Evolutionary conservation across 1,139 yeast genomes (phyloP).

Genomic region (Lodderomyces orthopsilosis): DNA sequence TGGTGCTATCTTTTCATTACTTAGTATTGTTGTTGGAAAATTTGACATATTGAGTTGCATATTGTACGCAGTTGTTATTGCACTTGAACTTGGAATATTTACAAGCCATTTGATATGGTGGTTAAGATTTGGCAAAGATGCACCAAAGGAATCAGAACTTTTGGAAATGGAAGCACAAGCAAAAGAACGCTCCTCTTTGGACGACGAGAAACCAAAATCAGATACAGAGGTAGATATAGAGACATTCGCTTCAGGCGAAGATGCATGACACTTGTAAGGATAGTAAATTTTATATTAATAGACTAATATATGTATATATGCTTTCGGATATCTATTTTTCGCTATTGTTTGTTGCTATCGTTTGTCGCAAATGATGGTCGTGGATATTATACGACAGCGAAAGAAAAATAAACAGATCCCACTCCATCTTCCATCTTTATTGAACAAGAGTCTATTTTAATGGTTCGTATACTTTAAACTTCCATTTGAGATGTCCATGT

Average conservation of each 20-base stretch:
- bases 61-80: slow-evolving; percentile 68
- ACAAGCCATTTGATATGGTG: slow-evolving; percentile 71
- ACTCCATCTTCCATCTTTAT: not conserved
- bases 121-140: slow-evolving; percentile 43
- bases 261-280: not conserved
- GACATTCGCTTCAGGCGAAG: not conserved
- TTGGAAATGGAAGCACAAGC: not conserved
- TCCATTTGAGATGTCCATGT: not conserved
- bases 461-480: not conserved
- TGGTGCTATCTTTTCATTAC: slow-evolving; percentile 78
- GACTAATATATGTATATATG: too few species aligned
- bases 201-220: not conserved
- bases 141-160: slow-evolving; percentile 16
- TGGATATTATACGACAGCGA: too few species aligned
- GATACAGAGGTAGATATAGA: not conserved
- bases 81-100: slow-evolving; percentile 75
- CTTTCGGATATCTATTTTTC: too few species aligned
- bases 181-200: not conserved
- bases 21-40: slow-evolving; percentile 58
- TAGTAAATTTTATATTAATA: too few species aligned
- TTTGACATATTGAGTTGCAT: slow-evolving; percentile 78
- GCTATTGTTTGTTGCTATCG: too few species aligned
- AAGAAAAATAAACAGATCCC: not conserved
- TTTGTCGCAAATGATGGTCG: too few species aligned
- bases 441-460: not conserved